phyloP scores from a whole-genome alignment of 2,329 filamentous ascomycete species.

The Pseudogymnoascus sp. region DNA sequence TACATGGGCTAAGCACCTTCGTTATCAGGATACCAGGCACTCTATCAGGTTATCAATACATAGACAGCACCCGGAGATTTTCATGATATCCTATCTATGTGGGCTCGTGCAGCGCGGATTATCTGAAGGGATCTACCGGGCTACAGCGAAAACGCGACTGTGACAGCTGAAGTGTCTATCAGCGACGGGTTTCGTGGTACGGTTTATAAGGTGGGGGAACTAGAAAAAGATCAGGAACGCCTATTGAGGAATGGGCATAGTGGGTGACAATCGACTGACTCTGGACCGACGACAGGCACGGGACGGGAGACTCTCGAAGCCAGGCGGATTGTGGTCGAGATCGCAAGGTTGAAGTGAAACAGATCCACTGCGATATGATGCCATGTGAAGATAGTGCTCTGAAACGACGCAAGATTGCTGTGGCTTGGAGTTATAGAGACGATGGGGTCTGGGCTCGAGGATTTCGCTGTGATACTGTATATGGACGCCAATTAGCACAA shows the following conservation, averaged over 20 bases:
- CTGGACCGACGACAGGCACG: background rate
- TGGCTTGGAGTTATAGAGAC: background rate
- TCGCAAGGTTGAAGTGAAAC: background rate
- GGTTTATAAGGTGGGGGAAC: background rate
- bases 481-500: background rate
- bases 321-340: background rate
- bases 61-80: background rate
- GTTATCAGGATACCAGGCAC: background rate
- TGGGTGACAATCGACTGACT: background rate
- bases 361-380: background rate
- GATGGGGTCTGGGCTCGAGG: background rate
- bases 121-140: background rate
- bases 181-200: background rate
- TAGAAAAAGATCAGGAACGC: background rate
- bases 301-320: background rate
- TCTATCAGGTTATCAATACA: background rate
- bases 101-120: background rate
- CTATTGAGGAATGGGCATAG: background rate
- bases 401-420: background rate
- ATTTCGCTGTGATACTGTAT: background rate
- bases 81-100: background rate
- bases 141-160: background rate
- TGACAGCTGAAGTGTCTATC: conserved; percentile 1
- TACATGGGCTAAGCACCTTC: background rate
- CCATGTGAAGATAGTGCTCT: background rate